Evolutionary conservation across 352 stramenopile genomes (phyloP).

Genomic region (Pythium sukuiense): DNA sequence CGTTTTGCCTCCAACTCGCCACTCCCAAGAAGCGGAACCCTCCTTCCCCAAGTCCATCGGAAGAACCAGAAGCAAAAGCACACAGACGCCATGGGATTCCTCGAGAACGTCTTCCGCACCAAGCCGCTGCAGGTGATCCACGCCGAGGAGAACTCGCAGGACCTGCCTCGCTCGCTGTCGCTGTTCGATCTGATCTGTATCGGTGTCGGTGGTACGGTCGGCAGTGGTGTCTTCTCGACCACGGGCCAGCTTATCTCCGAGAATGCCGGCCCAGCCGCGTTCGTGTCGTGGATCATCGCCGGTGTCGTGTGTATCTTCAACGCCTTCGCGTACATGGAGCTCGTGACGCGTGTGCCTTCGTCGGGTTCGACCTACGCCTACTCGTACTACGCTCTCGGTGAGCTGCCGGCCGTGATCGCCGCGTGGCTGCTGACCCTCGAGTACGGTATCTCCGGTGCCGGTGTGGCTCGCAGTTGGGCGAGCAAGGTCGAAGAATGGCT

Average conservation of each 20-base stretch:
- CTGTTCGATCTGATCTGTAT: slow-evolving; percentile 91
- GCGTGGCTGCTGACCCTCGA: slow-evolving; percentile 91
- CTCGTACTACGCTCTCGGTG: slow-evolving; percentile 91
- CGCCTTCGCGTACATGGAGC: slow-evolving; percentile 90
- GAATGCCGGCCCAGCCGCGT: slow-evolving; percentile 72
- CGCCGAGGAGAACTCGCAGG: slow-evolving; percentile 66
- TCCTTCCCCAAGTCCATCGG: background rate
- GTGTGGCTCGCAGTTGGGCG: slow-evolving; percentile 92
- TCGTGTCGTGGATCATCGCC: slow-evolving; percentile 81
- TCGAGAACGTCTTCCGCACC: slow-evolving; percentile 59
- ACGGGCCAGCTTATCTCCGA: slow-evolving; percentile 72
- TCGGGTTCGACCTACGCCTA: slow-evolving; percentile 93
- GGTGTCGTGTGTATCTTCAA: slow-evolving; percentile 81
- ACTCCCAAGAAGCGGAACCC: background rate
- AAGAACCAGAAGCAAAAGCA: background rate
- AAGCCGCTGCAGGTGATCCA: slow-evolving; percentile 80
- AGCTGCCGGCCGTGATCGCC: slow-evolving; percentile 89
- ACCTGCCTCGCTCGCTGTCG: slow-evolving; percentile 64
- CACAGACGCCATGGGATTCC: slow-evolving; percentile 34
- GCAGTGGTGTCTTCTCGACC: slow-evolving; percentile 91
- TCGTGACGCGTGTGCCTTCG: slow-evolving; percentile 84
- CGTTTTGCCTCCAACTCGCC: background rate
- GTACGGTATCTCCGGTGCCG: slow-evolving; percentile 89
- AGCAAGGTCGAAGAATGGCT: slow-evolving; percentile 85
- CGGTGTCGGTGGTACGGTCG: slow-evolving; percentile 91